Conservation (phyloP, 345 rosid species). For the Raphanus raphanistrum region DNA sequence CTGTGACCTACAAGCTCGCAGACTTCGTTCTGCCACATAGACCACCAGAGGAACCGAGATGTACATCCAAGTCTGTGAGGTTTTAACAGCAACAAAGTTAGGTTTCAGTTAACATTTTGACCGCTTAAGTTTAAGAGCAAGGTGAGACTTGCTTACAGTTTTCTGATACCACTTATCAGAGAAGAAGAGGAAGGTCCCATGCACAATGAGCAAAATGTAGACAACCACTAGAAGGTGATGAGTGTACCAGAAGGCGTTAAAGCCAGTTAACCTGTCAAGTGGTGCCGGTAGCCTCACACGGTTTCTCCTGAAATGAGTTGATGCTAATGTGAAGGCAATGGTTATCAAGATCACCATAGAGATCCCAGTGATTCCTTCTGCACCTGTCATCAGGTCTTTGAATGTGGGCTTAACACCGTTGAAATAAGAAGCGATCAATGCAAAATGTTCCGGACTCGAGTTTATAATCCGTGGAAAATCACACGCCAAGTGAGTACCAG, state of each 20-base stretch:
- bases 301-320: conserved; percentile 63
- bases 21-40: conserved; percentile 68
- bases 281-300: conserved; percentile 73
- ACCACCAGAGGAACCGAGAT: conserved; percentile 73
- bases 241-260: conserved; percentile 97
- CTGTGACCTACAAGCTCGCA: conserved; percentile 76
- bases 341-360: conserved; percentile 66
- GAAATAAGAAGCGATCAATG: conserved; percentile 58
- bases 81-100: background rate
- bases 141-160: conserved; percentile 57
- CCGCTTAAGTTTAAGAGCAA: background rate
- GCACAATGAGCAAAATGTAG: conserved; percentile 73
- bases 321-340: conserved; percentile 72
- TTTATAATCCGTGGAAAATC: conserved; percentile 73
- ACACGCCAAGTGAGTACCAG: conserved; percentile 70
- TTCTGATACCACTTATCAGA: conserved; percentile 64
- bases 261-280: conserved; percentile 78
- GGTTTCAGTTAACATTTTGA: background rate
- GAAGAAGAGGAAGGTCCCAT: conserved; percentile 74
- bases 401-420: conserved; percentile 64
- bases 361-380: conserved; percentile 81
- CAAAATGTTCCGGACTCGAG: conserved; percentile 63
- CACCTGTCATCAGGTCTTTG: conserved; percentile 52
- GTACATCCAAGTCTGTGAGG: conserved; percentile 94
- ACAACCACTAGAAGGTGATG: conserved; percentile 84